These are phyloP conservation scores for Macadamia integrifolia DNA, from an alignment of 164 flowering plant genomes.

Conservation along the genomic window DNA sequence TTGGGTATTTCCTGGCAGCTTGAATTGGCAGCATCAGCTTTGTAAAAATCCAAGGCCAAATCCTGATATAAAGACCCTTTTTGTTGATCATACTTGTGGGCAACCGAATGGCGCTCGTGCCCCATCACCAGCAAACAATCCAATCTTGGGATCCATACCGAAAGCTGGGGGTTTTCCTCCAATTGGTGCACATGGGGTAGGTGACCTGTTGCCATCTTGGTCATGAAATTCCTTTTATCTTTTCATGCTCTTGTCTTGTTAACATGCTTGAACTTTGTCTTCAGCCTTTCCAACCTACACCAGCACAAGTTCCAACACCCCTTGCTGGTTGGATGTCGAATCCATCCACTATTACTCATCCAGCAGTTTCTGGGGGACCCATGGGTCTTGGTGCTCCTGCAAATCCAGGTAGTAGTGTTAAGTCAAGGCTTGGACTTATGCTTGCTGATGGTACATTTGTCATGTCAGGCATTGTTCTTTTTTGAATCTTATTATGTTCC, in stretches of 20 bases:
- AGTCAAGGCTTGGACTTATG: neutral
- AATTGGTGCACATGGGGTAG: slow-evolving; percentile 74
- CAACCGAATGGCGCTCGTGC: slow-evolving; percentile 89
- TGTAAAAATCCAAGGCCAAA: slow-evolving; percentile 87
- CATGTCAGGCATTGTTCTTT: neutral
- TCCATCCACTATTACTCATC: slow-evolving; percentile 56
- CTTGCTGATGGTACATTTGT: neutral
- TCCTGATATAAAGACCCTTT: slow-evolving; percentile 89
- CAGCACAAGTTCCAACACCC: slow-evolving; percentile 55
- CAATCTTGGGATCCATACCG: slow-evolving; percentile 61
- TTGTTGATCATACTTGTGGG: slow-evolving; percentile 87
- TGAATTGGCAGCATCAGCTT: slow-evolving; percentile 94
- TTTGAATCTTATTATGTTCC: slow-evolving; percentile 5
- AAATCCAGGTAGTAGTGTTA: slow-evolving; percentile 40
- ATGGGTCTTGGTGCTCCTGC: slow-evolving; percentile 65
- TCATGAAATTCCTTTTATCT: neutral
- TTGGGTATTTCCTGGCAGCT: slow-evolving; percentile 30
- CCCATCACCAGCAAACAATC: slow-evolving; percentile 76
- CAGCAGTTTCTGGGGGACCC: slow-evolving; percentile 67
- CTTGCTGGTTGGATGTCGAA: slow-evolving; percentile 91
- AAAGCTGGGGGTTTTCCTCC: slow-evolving; percentile 82
- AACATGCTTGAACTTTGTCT: slow-evolving; percentile 7
- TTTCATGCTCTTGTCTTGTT: neutral
- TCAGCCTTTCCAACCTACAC: slow-evolving; percentile 75
- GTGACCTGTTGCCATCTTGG: slow-evolving; percentile 7